Evolutionary conservation across 306 rosid species (phyloP), one percentile per base, ranked within the genome.

Genomic region (Inga laurina): DNA sequence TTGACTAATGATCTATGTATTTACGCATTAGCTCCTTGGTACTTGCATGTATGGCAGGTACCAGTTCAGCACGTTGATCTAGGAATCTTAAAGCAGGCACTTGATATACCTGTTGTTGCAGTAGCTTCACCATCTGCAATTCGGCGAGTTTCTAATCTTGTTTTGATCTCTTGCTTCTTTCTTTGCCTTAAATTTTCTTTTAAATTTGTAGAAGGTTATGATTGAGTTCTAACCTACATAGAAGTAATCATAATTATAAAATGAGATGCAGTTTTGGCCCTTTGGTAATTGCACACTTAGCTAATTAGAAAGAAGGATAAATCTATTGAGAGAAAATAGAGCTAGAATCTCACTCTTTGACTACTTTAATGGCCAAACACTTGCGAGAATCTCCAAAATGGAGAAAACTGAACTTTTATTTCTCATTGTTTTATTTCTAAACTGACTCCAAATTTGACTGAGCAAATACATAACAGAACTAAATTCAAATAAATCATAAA

Each of bases 41-140:
- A 82, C 79, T 56, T 45, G 77, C 75, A 75, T 79, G 43, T 78
- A 59, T 78, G 84, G 56, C 92, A 97, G 99, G 93, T 89, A 76
- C 97, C 95, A 71, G 94, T 97, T 65, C 91, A 91, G 65, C 83
- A 88, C 41, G 93, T 97, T 32, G 94, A 92, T 78, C 90, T 83
- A 80, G 74, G 74, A 73, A 85, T 83, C 79, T 85, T 94, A 19
- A 85, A 91, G 88, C 88, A 88, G 86, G 99, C 99, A 62, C 93
- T 90, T 70, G 86, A 88, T 37, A 88, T 90, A 37, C 97, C 99
- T 82, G 95, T 97, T 84, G 82, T 97, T 88, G 88, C 99, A 14
- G 98, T 86, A 79, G 99, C 98, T 79, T 97, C 99, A 54, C 98
- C 99, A 80, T 97, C 99, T 37, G 91, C 99, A 34, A 83, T 97